phyloP scores from a whole-genome alignment of 352 stramenopile species.

The Globisporangium heterothallicum region DNA sequence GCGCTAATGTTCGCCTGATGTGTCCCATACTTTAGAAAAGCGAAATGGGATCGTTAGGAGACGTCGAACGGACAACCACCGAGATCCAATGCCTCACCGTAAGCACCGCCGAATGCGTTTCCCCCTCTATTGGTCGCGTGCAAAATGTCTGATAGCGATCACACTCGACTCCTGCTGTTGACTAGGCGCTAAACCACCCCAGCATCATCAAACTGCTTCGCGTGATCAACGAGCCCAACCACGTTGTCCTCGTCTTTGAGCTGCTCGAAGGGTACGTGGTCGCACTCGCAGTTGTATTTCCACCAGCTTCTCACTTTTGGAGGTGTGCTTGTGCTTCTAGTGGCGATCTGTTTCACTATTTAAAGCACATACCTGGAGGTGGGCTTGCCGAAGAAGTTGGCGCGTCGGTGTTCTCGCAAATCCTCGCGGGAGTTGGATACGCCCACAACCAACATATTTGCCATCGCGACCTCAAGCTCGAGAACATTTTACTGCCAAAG shows the following conservation, averaged over 20 bases:
- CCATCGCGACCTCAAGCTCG: conserved; percentile 84
- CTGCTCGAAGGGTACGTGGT: conserved; percentile 64
- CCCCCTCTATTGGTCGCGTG: too few species aligned
- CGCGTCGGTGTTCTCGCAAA: conserved; percentile 62
- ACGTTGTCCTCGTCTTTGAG: conserved; percentile 86
- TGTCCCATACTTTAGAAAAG: conserved; percentile 45
- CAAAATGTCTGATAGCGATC: neutral
- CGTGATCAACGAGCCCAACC: conserved; percentile 82
- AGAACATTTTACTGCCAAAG: conserved; percentile 84
- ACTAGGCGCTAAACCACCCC: conserved; percentile 72
- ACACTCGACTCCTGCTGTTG: neutral
- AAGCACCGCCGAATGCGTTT: too few species aligned
- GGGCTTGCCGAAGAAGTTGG: conserved; percentile 62
- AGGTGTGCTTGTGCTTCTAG: conserved; percentile 18
- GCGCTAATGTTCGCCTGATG: too few species aligned
- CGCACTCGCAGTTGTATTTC: neutral
- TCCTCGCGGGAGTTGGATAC: conserved; percentile 75
- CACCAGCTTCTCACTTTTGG: too few species aligned
- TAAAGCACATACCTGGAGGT: conserved; percentile 48
- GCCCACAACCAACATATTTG: conserved; percentile 89
- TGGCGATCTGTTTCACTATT: conserved; percentile 82
- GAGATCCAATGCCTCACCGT: conserved; percentile 85
- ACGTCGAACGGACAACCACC: conserved; percentile 82
- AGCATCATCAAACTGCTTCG: conserved; percentile 86
- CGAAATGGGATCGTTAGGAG: conserved; percentile 81